Evolutionary conservation across 805 yeast species (phyloP).

Genomic region (Yarrowia deformans): DNA sequence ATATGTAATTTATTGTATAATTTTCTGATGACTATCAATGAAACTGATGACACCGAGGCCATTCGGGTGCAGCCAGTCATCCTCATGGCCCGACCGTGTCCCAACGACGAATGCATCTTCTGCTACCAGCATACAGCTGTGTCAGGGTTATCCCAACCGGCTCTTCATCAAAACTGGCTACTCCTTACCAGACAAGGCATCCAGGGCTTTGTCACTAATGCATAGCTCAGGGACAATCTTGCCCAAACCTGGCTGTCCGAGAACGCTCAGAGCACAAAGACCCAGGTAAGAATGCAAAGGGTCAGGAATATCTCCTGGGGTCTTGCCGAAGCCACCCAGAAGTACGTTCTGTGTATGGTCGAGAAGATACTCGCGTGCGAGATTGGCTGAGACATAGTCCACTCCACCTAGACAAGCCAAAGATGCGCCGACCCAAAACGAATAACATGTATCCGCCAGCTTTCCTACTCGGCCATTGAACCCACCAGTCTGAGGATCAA

Average conservation of each 20-base stretch:
- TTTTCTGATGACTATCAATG: background rate
- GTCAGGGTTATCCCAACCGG: too few species aligned
- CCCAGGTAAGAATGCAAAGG: constrained; percentile 69
- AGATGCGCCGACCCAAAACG: constrained; percentile 80
- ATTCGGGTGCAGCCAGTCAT: too few species aligned
- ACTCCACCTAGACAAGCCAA: constrained; percentile 55
- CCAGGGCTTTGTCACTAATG: constrained; percentile 44
- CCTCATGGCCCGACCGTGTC: too few species aligned
- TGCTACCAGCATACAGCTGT: too few species aligned
- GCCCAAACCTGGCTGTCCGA: constrained; percentile 38
- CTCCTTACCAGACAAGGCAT: constrained; percentile 13
- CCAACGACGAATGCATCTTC: too few species aligned
- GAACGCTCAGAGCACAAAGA: constrained; percentile 53
- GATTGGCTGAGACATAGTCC: constrained; percentile 51
- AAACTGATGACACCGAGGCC: too few species aligned
- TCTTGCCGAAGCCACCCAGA: constrained; percentile 81
- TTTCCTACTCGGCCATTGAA: constrained; percentile 89
- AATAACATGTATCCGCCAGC: constrained; percentile 84
- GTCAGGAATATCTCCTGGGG: constrained; percentile 62
- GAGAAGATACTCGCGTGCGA: constrained; percentile 57
- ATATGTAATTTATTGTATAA: constrained; percentile 35
- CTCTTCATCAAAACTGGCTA: too few species aligned
- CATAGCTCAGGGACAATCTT: constrained; percentile 50
- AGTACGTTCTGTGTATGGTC: constrained; percentile 63
- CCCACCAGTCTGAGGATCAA: constrained; percentile 60